These are phyloP conservation scores for Anthracocystis panici-leucophaei DNA, from an alignment of 1,284 basidiomycete species.

Conservation along the genomic window DNA sequence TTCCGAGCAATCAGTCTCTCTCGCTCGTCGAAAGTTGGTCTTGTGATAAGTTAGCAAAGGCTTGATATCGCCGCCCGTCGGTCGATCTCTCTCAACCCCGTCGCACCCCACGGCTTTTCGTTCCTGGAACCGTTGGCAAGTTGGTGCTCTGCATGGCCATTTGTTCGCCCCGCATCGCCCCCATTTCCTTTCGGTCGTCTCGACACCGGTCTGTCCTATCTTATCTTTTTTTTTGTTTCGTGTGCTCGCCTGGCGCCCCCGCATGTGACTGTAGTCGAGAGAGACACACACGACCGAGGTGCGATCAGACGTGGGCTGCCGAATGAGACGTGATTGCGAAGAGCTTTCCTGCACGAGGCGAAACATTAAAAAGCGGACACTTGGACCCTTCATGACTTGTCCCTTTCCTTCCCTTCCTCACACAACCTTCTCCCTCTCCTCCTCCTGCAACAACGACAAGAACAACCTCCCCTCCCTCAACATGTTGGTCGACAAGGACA, in stretches of 20 bases:
- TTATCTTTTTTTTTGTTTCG: conserved; percentile 14
- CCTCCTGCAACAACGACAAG: too few species aligned
- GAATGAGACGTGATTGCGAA: neutral
- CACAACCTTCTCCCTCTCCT: conserved; percentile 1
- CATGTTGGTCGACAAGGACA: conserved; percentile 39
- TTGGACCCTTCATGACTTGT: too few species aligned
- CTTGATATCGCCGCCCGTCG: conserved; percentile 15
- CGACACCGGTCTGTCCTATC: conserved; percentile 6
- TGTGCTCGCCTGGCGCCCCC: neutral
- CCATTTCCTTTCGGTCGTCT: neutral
- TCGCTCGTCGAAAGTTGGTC: neutral
- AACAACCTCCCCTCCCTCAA: neutral
- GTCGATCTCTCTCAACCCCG: neutral
- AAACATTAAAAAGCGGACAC: too few species aligned
- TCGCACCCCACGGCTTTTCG: too few species aligned
- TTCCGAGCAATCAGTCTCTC: too few species aligned
- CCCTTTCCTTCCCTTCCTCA: neutral
- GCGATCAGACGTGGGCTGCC: too few species aligned
- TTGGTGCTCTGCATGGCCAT: conserved; percentile 5
- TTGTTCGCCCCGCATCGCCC: neutral
- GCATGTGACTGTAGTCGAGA: conserved; percentile 9
- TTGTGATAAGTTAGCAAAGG: neutral
- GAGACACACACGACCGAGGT: neutral
- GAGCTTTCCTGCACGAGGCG: too few species aligned
- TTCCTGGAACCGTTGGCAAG: too few species aligned